Conservation (phyloP, 345 rosid genomes). For the Syzygium aromaticum region DNA sequence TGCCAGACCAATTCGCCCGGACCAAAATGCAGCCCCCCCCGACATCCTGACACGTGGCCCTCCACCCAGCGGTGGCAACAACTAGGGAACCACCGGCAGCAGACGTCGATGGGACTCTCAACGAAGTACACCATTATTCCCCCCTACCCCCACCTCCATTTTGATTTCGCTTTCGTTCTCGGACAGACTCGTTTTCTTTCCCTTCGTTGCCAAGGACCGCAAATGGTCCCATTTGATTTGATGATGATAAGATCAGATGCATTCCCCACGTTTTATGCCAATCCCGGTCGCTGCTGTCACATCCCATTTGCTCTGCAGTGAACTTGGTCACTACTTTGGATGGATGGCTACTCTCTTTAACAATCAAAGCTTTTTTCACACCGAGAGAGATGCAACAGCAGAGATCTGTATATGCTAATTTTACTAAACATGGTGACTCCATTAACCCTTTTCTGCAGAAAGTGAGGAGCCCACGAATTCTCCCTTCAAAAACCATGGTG, state of each 20-base stretch:
- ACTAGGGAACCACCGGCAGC: background rate
- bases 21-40: background rate
- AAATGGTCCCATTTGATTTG: background rate
- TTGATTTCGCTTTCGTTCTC: background rate
- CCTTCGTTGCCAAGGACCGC: background rate
- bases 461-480: background rate
- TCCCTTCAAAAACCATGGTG: background rate
- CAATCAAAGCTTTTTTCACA: background rate
- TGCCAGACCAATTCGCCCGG: constrained; percentile 15
- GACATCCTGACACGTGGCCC: background rate
- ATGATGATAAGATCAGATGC: background rate
- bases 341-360: too few relatives aligned
- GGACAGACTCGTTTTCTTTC: background rate
- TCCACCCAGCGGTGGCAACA: background rate
- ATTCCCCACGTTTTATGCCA: background rate
- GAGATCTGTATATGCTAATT: background rate
- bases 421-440: too few relatives aligned
- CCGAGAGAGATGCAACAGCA: background rate
- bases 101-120: background rate
- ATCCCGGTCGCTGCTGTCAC: background rate
- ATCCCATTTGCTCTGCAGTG: background rate
- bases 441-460: background rate
- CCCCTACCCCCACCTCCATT: background rate
- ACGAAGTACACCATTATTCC: background rate
- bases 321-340: background rate